Percentiles rank a stretch among this genome's conserved stretches.
Conservation (phyloP, 2,329 filamentous ascomycete species). For the Xylogone sp. region DNA sequence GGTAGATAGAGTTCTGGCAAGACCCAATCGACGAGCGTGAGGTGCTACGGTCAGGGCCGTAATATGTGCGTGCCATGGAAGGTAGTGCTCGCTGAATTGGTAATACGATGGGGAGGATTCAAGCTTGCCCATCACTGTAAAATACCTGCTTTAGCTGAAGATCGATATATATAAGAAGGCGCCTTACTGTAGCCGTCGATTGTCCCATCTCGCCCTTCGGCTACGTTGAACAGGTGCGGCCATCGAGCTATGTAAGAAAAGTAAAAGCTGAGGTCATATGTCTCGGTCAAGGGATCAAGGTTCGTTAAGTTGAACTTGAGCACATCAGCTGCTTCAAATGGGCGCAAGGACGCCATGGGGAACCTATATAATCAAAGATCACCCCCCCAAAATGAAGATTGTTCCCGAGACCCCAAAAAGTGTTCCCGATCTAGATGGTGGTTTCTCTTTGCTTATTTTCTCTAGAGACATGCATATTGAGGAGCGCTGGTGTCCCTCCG, state of each 20-base stretch:
- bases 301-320: slow-evolving; percentile 92
- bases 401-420: not conserved
- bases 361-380: not conserved
- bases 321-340: slow-evolving; percentile 80
- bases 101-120: slow-evolving; percentile 78
- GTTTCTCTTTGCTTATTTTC: not conserved
- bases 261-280: slow-evolving; percentile 94
- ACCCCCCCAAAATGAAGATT: not conserved
- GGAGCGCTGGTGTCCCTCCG: not conserved
- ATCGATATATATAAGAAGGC: not conserved
- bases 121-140: slow-evolving; percentile 89
- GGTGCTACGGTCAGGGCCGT: slow-evolving; percentile 93
- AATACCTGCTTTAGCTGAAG: slow-evolving; percentile 4
- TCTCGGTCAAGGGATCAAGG: slow-evolving; percentile 94
- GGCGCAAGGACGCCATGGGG: slow-evolving; percentile 76
- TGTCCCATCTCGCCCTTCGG: slow-evolving; percentile 80
- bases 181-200: slow-evolving; percentile 88
- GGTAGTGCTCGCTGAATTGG: slow-evolving; percentile 77
- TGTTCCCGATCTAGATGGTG: not conserved
- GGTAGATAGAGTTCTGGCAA: slow-evolving; percentile 78
- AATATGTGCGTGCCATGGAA: slow-evolving; percentile 99
- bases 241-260: slow-evolving; percentile 93
- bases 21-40: slow-evolving; percentile 76
- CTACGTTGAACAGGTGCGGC: slow-evolving; percentile 91
- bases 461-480: not conserved